Evolutionary conservation across 331 rosid species (phyloP).

Genomic region (Telfairia occidentalis): DNA sequence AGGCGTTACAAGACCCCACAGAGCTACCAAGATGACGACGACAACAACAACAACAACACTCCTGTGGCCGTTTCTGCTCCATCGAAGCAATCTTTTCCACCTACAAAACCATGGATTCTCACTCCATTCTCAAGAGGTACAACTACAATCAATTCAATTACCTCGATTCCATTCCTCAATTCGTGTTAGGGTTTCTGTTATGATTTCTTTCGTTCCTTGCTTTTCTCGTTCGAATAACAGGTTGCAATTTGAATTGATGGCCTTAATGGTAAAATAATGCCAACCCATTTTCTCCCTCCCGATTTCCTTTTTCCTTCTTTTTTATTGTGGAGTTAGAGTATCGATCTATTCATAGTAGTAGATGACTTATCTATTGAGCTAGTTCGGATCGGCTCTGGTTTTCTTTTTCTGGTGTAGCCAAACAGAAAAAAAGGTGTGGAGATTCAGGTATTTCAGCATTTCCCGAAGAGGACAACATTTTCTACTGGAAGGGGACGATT

Average conservation of each 20-base stretch:
- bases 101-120: slow-evolving; percentile 50
- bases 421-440: slow-evolving; percentile 96
- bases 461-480: slow-evolving; percentile 84
- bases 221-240: slow-evolving; percentile 25
- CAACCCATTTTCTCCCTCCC: too few relatives aligned
- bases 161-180: not conserved
- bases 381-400: too few relatives aligned
- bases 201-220: not conserved
- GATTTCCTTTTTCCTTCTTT: too few relatives aligned
- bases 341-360: too few relatives aligned
- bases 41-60: slow-evolving; percentile 15
- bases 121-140: slow-evolving; percentile 71
- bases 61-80: too few relatives aligned
- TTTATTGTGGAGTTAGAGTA: too few relatives aligned
- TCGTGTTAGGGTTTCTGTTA: not conserved
- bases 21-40: slow-evolving; percentile 9
- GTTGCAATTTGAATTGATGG: slow-evolving; percentile 88
- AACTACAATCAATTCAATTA: not conserved
- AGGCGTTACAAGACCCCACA: slow-evolving; percentile 28
- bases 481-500: slow-evolving; percentile 90
- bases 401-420: too few relatives aligned
- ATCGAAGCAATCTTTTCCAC: slow-evolving; percentile 33
- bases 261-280: slow-evolving; percentile 87
- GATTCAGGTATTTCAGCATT: slow-evolving; percentile 75
- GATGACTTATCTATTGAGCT: too few relatives aligned